Evolutionary conservation across 805 yeast species (phyloP).

Genomic region (Kluyveromyces wickerhamii): DNA sequence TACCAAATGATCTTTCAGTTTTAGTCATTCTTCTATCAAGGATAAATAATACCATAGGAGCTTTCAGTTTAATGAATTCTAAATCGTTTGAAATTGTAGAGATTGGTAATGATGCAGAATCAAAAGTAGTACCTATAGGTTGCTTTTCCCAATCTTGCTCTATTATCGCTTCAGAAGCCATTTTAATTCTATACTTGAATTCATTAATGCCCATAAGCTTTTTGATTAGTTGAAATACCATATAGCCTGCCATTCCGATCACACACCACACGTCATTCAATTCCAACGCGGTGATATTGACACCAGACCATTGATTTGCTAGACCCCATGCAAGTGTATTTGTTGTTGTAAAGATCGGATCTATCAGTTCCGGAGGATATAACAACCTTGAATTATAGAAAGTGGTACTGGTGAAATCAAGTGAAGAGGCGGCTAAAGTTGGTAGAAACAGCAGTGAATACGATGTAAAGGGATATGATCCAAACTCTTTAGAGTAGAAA

Average conservation of each 20-base stretch:
- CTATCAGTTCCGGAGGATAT: constrained; percentile 68
- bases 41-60: constrained; percentile 79
- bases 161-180: constrained; percentile 57
- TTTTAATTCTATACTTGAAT: constrained; percentile 61
- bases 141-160: constrained; percentile 68
- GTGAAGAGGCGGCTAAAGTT: constrained; percentile 40
- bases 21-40: constrained; percentile 91
- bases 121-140: constrained; percentile 67
- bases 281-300: constrained; percentile 74
- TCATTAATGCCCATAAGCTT: constrained; percentile 79
- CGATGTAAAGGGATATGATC: constrained; percentile 85
- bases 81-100: constrained; percentile 38
- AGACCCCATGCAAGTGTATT: constrained; percentile 60
- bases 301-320: constrained; percentile 90
- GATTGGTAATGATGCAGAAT: constrained; percentile 24
- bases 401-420: constrained; percentile 52
- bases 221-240: constrained; percentile 66
- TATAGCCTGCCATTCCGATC: constrained; percentile 73
- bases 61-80: constrained; percentile 63
- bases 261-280: constrained; percentile 86
- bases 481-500: constrained; percentile 77
- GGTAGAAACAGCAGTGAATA: constrained; percentile 70
- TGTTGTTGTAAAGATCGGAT: constrained; percentile 66
- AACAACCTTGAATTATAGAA: constrained; percentile 58
- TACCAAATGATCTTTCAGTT: constrained; percentile 88